Conservation (phyloP, 768 basidiomycete species). For the Panaeolus cyanescens region DNA sequence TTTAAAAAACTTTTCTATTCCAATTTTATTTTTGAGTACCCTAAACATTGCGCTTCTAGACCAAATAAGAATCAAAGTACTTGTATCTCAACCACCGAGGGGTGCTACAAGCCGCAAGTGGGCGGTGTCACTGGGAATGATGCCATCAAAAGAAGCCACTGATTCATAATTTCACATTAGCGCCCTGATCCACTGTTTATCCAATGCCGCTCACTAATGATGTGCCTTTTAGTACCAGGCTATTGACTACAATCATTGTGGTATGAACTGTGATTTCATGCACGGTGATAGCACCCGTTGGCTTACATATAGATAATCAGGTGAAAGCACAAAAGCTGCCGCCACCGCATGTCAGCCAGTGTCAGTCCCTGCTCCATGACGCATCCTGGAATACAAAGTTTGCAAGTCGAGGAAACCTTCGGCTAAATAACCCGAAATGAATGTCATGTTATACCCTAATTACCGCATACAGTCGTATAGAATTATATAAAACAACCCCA, state of each 20-base stretch:
- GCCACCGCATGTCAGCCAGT: too few relatives aligned
- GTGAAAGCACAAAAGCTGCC: too few relatives aligned
- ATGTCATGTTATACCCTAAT: background rate
- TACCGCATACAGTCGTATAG: background rate
- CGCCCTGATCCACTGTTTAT: background rate
- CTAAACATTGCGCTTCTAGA: too few relatives aligned
- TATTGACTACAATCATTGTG: too few relatives aligned
- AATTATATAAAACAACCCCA: background rate
- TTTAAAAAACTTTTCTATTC: too few relatives aligned
- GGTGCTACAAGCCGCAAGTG: too few relatives aligned
- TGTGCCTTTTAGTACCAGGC: background rate
- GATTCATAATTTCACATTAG: background rate
- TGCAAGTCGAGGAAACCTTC: background rate
- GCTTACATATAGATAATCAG: too few relatives aligned
- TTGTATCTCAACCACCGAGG: too few relatives aligned
- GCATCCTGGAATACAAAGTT: background rate
- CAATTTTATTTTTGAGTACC: too few relatives aligned
- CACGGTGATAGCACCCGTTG: too few relatives aligned
- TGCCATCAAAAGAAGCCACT: background rate
- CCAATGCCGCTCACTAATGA: background rate
- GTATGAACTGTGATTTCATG: too few relatives aligned
- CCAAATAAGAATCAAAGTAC: too few relatives aligned
- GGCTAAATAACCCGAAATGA: background rate
- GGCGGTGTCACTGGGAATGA: background rate
- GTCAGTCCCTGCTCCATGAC: background rate